These are phyloP conservation scores for Stentor coeruleus DNA, from an alignment of 73 alveolate species.

Conservation along the genomic window DNA sequence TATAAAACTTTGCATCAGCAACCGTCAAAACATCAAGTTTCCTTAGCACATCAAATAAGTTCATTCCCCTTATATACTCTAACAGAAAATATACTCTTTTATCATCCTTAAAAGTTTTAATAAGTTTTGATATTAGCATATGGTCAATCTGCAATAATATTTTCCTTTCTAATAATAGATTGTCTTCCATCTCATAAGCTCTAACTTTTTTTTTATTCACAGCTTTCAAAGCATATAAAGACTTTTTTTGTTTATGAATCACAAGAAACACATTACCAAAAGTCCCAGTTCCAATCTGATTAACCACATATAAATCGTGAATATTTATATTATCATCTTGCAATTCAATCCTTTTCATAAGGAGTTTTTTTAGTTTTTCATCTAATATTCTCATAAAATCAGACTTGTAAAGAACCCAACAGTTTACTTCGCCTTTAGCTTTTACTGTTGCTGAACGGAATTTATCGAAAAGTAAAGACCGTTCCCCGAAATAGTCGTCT, in stretches of 20 bases:
- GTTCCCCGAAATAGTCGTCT: conserved; percentile 57
- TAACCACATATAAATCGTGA: conserved; percentile 32
- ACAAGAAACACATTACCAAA: conserved; percentile 62
- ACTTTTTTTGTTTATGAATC: conserved; percentile 41
- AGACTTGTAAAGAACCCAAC: conserved; percentile 29
- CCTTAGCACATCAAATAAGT: conserved; percentile 21
- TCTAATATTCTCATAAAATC: conserved; percentile 32
- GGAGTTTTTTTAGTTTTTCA: conserved; percentile 32
- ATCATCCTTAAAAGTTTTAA: conserved; percentile 49
- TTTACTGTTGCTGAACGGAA: conserved; percentile 60
- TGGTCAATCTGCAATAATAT: conserved; percentile 55
- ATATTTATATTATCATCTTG: conserved; percentile 42
- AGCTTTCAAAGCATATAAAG: conserved; percentile 51
- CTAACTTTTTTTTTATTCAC: conserved; percentile 46
- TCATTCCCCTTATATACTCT: conserved; percentile 51
- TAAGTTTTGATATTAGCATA: conserved; percentile 56
- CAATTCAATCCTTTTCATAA: conserved; percentile 32
- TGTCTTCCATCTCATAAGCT: conserved; percentile 16
- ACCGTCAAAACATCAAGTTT: too few relatives aligned
- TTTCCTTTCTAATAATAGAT: conserved; percentile 52
- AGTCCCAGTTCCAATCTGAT: conserved; percentile 47
- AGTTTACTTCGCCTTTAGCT: conserved; percentile 37
- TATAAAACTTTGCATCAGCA: conserved; percentile 52
- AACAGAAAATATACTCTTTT: conserved; percentile 50
- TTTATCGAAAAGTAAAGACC: conserved; percentile 50